Evolutionary conservation across 176 grass and related monocot species (phyloP), one percentile per base, ranked within the genome.

Genomic region (Eremochloa ophiuroides): DNA sequence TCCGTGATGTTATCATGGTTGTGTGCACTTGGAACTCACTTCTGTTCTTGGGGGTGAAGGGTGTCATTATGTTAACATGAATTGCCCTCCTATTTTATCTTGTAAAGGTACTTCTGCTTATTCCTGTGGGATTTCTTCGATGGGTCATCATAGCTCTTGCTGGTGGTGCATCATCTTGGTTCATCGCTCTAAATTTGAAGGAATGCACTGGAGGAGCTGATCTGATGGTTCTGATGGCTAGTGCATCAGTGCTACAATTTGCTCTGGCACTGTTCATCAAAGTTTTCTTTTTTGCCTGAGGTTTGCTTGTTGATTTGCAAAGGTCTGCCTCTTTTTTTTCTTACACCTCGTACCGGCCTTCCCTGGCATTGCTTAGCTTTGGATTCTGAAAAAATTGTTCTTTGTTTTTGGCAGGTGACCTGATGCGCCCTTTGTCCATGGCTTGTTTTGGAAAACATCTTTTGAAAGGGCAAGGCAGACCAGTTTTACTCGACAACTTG

Each of bases 261-360:
- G 82, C 82, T 82, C 82, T 98, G 62, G 86, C 96, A 65, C 71
- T 98, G 80, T 93, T 98, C 82, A 93, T 98, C 81, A 98, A 98
- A 88, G 86, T 93, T 84, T 93, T 90, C 88, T 98, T 98, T 86
- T 98, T 98, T 71, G 84, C 88, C 63, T 95, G 67, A 95, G 85
- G 79, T 79, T 80, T 63, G 55, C 59, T 75, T 53, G 47, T 66
- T 71, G 25, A 33, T 86, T 76, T 72, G 69, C 79, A 76, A 77
- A 80, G 90, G 86, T 85, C 10, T 47, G 65, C 56, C 69, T 76
- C 63, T 56, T 28, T 48, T 40, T 40, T 47, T 85, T 17, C 30
- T 31, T 10, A 12, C 51, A 56, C 9, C 27, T 8, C 37, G 70
- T 67, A 11, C 66, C 33, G 9, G 16, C 17, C 29, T 76, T 81